Evolutionary conservation across 768 basidiomycete species (phyloP).

Genomic region (Leucosporidium scottii): DNA sequence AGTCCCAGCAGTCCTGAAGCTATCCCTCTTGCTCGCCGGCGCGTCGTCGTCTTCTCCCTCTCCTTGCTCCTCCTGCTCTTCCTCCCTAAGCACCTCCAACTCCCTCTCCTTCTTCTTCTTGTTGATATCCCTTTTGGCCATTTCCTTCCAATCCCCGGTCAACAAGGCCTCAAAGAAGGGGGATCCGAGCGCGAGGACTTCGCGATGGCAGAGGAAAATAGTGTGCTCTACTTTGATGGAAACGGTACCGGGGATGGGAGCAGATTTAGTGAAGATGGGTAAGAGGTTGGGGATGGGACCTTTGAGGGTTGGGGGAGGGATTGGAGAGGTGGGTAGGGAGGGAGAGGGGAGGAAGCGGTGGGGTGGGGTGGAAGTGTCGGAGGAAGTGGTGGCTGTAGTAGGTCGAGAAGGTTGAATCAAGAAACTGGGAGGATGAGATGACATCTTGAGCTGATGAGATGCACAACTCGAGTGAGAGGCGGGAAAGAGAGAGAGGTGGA

Average conservation of each 20-base stretch:
- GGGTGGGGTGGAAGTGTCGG: not conserved
- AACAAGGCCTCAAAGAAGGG: slow-evolving; percentile 22
- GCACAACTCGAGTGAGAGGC: too few species aligned
- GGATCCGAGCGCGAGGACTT: slow-evolving; percentile 15
- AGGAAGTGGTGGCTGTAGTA: slow-evolving; percentile 10
- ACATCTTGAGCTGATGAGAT: not conserved
- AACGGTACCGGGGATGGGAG: slow-evolving; percentile 13
- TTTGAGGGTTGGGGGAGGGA: not conserved
- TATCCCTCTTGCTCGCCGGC: not conserved
- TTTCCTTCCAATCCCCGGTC: slow-evolving; percentile 26
- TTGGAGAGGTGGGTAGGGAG: not conserved
- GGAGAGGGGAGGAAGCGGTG: not conserved
- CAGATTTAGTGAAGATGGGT: slow-evolving; percentile 6
- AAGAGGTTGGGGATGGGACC: not conserved
- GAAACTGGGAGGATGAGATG: slow-evolving; percentile 5
- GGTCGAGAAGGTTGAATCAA: slow-evolving; percentile 9
- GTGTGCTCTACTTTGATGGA: slow-evolving; percentile 13
- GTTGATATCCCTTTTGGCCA: not conserved
- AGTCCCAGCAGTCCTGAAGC: too few species aligned
- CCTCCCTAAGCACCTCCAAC: not conserved
- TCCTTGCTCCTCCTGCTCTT: too few species aligned
- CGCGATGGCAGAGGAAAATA: slow-evolving; percentile 19
- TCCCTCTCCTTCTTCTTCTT: not conserved
- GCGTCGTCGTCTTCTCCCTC: not conserved
- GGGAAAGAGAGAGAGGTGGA: too few species aligned